Base-by-base conservation (phyloP, 2,329 filamentous ascomycete genomes). In the Epicoccum sorghinum region DNA sequence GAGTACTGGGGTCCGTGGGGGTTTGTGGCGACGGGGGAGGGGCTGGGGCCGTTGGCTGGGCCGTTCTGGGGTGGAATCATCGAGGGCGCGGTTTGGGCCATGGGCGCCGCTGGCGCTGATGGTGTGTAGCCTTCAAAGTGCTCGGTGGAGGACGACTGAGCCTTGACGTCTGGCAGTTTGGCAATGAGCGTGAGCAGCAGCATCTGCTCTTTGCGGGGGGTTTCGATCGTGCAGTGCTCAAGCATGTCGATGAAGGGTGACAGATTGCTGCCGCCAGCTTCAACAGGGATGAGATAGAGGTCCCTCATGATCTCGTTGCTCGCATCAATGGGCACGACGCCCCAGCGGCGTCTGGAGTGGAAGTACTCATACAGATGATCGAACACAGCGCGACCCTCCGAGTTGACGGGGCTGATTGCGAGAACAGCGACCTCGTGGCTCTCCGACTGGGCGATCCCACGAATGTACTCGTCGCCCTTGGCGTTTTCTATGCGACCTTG, bases 191-290 rank as follows among this genome's bases (percentile, higher is more conserved):
- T 89, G 22, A 93, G 85, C 7, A 98, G 80, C 32, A 99, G 79
- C 77, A 95, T 86, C 1, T 90, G 86, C 61, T 96, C 89, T 0
- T 86, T 80, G 13, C 89, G 83, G 2, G 84, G 83, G 54, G 85
- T 82, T 39, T 93, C 90, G 29, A 97, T 84, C 27, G 85, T 85
- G 71, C 93, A 93, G 64, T 93, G 89, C 59, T 91, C 88, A n/a
- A 98, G 83, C 67, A 96, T 89, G 57, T 91, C 85, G 73, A 97
- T 86, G 66, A 97, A 96, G 58, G 93, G 90, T 0, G 95, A 93
- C 38, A 93, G 84, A 43, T 78, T 77, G 30, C 76, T 78, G 44
- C 83, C 84, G 30, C 90, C 91, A 4, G 87, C 83, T 29, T 91
- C 85, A 4, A 98, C 85, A 0, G 95, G 93, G 8, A 97, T 88